A percentile compares a stretch with the other conserved stretches of the same genome.
phyloP scores from a whole-genome alignment of 306 rosid species.

The Acacia crassicarpa region DNA sequence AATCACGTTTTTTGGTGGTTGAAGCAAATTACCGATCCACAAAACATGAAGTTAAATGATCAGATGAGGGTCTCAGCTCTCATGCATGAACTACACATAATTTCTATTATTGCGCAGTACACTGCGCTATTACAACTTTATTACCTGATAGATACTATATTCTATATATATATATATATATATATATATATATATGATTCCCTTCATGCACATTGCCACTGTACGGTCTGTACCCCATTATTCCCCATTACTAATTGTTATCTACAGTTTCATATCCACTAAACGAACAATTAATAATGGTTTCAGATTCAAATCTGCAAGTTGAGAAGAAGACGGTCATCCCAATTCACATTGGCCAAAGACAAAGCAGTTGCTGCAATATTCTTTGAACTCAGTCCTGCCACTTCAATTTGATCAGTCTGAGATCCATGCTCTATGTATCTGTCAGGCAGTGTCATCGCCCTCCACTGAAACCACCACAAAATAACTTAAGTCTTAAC shows the following conservation, averaged over 20 bases:
- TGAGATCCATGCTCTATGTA: constrained; percentile 72
- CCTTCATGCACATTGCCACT: background rate
- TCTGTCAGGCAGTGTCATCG: constrained; percentile 64
- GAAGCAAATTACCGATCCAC: background rate
- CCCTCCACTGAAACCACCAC: constrained; percentile 51
- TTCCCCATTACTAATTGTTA: background rate
- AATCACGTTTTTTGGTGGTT: background rate
- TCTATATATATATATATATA: no score
- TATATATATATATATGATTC: background rate
- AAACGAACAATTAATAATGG: background rate
- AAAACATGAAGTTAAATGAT: background rate
- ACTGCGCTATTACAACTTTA: background rate
- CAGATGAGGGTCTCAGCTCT: background rate
- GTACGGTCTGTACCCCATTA: no score
- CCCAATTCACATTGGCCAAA: constrained; percentile 35
- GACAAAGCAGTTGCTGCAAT: constrained; percentile 59
- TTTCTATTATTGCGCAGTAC: background rate
- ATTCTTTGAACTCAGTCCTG: constrained; percentile 60
- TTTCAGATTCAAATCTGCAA: constrained; percentile 18
- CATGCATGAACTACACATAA: background rate
- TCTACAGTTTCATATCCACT: background rate
- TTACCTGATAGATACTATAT: no score
- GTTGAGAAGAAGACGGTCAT: constrained; percentile 30
- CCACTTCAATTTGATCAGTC: constrained; percentile 46
- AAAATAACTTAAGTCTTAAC: background rate